A percentile compares a stretch with the other conserved stretches of the same genome.
phyloP scores from a whole-genome alignment of 2,329 filamentous ascomycete species.

The Graphilbum sp. region DNA sequence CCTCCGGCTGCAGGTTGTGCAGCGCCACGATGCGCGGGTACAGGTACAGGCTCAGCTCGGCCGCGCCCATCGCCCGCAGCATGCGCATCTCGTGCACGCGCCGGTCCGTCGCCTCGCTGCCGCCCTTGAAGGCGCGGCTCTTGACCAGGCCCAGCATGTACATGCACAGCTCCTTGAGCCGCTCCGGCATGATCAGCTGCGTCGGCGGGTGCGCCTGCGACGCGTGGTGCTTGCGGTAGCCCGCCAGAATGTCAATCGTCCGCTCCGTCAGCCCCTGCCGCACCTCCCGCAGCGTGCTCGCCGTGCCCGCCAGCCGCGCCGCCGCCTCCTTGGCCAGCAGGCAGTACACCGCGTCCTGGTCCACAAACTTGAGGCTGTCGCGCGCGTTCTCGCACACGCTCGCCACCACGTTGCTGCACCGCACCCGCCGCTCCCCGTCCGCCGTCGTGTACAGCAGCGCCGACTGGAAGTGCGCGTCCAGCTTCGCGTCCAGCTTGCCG shows the following conservation, averaged over 20 bases:
- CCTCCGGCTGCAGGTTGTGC: constrained; percentile 73
- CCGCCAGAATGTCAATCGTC: constrained; percentile 79
- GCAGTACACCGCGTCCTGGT: constrained; percentile 82
- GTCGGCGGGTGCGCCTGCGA: constrained; percentile 69
- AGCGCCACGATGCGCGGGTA: constrained; percentile 88
- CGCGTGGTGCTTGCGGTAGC: constrained; percentile 85
- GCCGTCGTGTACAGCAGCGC: constrained; percentile 90
- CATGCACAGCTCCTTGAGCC: constrained; percentile 93
- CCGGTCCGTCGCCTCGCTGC: constrained; percentile 78
- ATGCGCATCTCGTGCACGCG: constrained; percentile 83
- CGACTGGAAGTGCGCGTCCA: constrained; percentile 95
- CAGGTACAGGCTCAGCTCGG: constrained; percentile 78
- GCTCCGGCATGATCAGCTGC: constrained; percentile 87
- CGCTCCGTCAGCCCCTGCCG: constrained; percentile 73
- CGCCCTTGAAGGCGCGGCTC: constrained; percentile 82
- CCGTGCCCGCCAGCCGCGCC: constrained; percentile 58
- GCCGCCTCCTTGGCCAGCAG: constrained; percentile 89
- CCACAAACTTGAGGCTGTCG: constrained; percentile 80
- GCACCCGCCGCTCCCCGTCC: constrained; percentile 71
- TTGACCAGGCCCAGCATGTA: constrained; percentile 85
- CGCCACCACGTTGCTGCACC: constrained; percentile 86
- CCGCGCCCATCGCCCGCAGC: constrained; percentile 71
- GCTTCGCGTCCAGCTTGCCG: constrained; percentile 89
- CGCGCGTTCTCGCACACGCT: constrained; percentile 74
- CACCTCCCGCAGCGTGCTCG: constrained; percentile 66